phyloP scores from a whole-genome alignment of 1,284 basidiomycete genomes.

The Moesziomyces antarcticus region DNA sequence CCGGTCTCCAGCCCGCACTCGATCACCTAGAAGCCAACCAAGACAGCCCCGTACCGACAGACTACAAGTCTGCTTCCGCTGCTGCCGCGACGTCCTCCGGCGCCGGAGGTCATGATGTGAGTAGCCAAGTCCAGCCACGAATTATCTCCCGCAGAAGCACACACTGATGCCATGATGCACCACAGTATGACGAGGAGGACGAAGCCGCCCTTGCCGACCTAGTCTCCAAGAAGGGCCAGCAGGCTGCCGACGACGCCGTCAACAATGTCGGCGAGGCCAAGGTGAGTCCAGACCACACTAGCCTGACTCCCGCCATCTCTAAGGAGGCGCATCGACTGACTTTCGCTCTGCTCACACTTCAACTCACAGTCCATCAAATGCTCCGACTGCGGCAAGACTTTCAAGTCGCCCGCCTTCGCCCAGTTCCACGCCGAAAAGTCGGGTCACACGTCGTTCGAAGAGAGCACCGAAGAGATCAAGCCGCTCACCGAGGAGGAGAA shows the following conservation, averaged over 20 bases:
- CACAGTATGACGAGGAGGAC: conserved; percentile 59
- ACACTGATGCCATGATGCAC: background rate
- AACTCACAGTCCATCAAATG: conserved; percentile 61
- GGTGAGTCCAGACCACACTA: conserved; percentile 22
- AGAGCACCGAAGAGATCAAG: conserved; percentile 93
- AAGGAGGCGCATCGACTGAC: too few relatives aligned
- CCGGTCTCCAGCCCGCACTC: conserved; percentile 61
- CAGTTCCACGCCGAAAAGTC: conserved; percentile 95
- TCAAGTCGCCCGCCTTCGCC: conserved; percentile 84
- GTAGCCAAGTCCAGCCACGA: background rate
- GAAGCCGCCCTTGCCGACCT: conserved; percentile 55
- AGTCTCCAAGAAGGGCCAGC: conserved; percentile 50
- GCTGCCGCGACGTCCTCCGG: conserved; percentile 14
- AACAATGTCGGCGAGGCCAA: conserved; percentile 52
- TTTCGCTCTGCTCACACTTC: background rate
- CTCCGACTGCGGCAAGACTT: conserved; percentile 61
- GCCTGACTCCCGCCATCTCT: too few relatives aligned
- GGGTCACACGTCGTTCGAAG: conserved; percentile 87
- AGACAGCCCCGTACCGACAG: conserved; percentile 54
- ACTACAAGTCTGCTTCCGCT: conserved; percentile 41
- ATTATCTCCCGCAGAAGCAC: background rate
- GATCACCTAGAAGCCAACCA: conserved; percentile 65
- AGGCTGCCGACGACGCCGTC: conserved; percentile 49
- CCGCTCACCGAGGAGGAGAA: conserved; percentile 96
- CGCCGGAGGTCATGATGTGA: conserved; percentile 32